phyloP scores from a whole-genome alignment of 2,329 filamentous ascomycete species.

The Hirsutella rhossiliensis region DNA sequence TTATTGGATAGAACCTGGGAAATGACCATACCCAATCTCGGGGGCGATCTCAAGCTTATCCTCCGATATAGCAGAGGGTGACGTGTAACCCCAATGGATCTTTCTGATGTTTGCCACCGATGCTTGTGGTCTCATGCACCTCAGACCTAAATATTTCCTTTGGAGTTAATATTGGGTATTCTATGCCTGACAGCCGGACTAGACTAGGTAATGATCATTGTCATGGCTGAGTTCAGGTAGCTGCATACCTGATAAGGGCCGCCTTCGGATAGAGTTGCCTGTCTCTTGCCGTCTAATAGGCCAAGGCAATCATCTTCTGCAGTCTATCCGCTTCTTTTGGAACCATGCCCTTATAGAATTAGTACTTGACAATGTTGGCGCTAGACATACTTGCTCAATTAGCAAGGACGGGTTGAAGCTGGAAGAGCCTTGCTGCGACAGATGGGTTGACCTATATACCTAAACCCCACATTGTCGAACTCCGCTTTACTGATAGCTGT shows the following conservation, averaged over 20 bases:
- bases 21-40: constrained; percentile 1
- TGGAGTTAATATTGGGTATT: no score
- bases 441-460: no score
- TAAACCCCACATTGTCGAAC: no score
- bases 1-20: background rate
- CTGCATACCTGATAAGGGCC: constrained; percentile 1
- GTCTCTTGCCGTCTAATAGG: constrained; percentile 3
- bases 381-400: constrained; percentile 1
- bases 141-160: no score
- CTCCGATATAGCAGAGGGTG: background rate
- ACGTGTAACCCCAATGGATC: constrained; percentile 1
- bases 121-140: background rate
- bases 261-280: constrained; percentile 2
- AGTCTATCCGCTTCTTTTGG: background rate
- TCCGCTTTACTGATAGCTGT: no score
- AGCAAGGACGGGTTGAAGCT: no score
- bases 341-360: constrained; percentile 1
- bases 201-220: no score
- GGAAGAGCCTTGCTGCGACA: no score
- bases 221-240: no score
- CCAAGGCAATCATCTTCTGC: constrained; percentile 2
- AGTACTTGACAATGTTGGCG: constrained; percentile 3
- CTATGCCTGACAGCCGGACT: no score
- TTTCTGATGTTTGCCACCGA: background rate
- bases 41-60: background rate